Conservation (phyloP, 306 rosid species). For the barrel medic (Medicago truncatula) region MtrunA17r5.0-ANR NC_053042.1:4602501-4603000, state of each 20-base stretch:
- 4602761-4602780: too few relatives aligned
- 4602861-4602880: too few relatives aligned
- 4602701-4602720: neutral
- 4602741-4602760: too few relatives aligned
- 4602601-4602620: constrained; percentile 7
- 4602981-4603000: neutral
- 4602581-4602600: constrained; percentile 27
- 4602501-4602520: too few relatives aligned
- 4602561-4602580: constrained; percentile 25
- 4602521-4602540: neutral
- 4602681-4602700: neutral
- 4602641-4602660: neutral
- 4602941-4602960: neutral
- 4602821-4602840: too few relatives aligned
- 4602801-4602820: too few relatives aligned
- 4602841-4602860: too few relatives aligned
- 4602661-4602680: neutral
- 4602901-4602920: constrained; percentile 10
- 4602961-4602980: neutral
- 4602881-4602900: neutral
- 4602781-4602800: too few relatives aligned
- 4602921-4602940: neutral
- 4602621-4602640: constrained; percentile 13
- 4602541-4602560: constrained; percentile 19
- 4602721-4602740: too few relatives aligned